A percentile compares a stretch with the other conserved stretches of the same genome.
These are phyloP conservation scores for Phaeosphaeriaceae sp. DNA, from an alignment of 2,329 filamentous ascomycete species.

Conservation along the genomic window DNA sequence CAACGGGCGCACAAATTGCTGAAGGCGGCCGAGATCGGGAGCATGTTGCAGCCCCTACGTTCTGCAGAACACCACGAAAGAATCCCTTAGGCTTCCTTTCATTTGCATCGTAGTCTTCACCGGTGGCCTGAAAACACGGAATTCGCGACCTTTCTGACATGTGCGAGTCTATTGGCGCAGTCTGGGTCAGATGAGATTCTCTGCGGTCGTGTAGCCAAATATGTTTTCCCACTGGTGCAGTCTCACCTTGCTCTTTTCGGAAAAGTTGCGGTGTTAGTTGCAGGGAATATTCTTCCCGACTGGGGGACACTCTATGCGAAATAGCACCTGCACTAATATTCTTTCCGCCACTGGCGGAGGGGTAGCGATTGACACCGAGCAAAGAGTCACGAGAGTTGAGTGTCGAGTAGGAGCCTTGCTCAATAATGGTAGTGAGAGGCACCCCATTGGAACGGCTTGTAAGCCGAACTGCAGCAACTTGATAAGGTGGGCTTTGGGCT, in stretches of 20 bases:
- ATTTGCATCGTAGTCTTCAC: conserved; percentile 9
- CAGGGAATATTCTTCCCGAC: conserved; percentile 22
- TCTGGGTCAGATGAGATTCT: conserved; percentile 9
- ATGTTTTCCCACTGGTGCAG: conserved; percentile 2
- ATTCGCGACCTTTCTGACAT: conserved; percentile 7
- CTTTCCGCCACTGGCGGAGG: conserved; percentile 21
- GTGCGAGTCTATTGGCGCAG: conserved; percentile 14
- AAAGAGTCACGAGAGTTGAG: conserved; percentile 44
- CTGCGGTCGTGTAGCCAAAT: conserved; percentile 7
- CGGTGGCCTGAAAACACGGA: conserved; percentile 8
- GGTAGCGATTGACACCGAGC: conserved; percentile 25
- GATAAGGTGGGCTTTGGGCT: conserved; percentile 21
- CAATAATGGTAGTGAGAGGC: conserved; percentile 53
- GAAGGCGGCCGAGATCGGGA: conserved; percentile 25
- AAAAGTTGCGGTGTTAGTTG: conserved; percentile 25
- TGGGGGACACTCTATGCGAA: conserved; percentile 22
- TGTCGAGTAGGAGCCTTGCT: conserved; percentile 51
- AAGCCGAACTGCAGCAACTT: conserved; percentile 29
- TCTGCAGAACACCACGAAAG: conserved; percentile 30
- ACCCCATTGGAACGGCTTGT: conserved; percentile 42
- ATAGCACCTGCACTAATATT: conserved; percentile 21
- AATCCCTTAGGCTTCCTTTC: conserved; percentile 24
- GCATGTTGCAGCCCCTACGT: conserved; percentile 29
- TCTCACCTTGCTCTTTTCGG: conserved; percentile 12
- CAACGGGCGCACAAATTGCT: conserved; percentile 8